Evolutionary conservation across 495 filamentous ascomycete species (phyloP), one percentile per base, ranked within the genome.

Genomic region (Talaromyces borbonicus): DNA sequence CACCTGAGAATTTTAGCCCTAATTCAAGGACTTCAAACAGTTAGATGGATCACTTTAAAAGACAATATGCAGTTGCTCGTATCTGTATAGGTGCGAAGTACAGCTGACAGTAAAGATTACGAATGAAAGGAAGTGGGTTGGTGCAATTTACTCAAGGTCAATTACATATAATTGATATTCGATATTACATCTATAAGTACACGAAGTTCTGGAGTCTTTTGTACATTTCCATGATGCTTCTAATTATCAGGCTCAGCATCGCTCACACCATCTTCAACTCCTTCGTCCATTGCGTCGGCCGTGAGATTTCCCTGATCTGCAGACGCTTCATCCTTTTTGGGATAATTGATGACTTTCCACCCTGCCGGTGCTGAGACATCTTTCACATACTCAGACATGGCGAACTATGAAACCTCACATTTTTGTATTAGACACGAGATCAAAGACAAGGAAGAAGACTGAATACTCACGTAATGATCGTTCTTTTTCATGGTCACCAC

Each of bases 401-500:
- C 86, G 75, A 94, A 94, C 67, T 71, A 40, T n/a, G n/a, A n/a
- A n/a, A n/a, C n/a, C n/a, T n/a, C n/a, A n/a, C 1, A 15, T n/a
- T 7, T 19, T 7, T n/a, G 26, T 40, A 31, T n/a, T n/a, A n/a
- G n/a, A 46, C 48, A 43, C 20, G 40, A 18, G 8, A 16, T 47
- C 42, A 15, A 6, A 27, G 1, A 19, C 9, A 38, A 31, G 38
- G 29, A 4, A 32, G 8, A 16, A 37, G 3, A 22, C 20, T 18
- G 35, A 29, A 6, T n/a, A 58, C 70, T 62, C 55, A 78, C 74
- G 59, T 99, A 99, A 63, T 99, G 92, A 61, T 99, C 93, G 60
- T 94, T 93, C 79, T 99, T 99, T 80, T 99, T 99, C 81, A 99
- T 96, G 20, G 90, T 96, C 15, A 92, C 85, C 19, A 97, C 86